phyloP scores from a whole-genome alignment of 768 basidiomycete genomes.

The Auriscalpium orientale region DNA sequence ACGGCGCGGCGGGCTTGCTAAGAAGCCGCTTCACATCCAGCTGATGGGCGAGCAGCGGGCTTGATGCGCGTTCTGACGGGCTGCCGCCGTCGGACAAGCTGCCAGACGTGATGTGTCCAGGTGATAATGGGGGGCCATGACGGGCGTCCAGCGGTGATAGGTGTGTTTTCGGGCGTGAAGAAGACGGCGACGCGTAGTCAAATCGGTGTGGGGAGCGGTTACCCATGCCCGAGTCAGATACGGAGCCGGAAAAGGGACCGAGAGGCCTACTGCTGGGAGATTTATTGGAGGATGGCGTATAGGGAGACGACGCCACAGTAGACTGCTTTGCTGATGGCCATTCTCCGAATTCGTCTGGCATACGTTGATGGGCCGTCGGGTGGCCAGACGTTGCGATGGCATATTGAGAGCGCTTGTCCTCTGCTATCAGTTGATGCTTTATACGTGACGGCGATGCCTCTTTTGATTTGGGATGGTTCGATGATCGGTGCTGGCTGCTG shows the following conservation, averaged over 20 bases:
- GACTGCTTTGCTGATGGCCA: background rate
- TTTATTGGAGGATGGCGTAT: background rate
- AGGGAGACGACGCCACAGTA: background rate
- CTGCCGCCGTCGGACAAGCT: constrained; percentile 9
- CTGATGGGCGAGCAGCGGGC: constrained; percentile 6
- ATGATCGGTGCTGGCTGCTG: no score
- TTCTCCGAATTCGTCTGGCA: background rate
- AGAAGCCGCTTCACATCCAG: constrained; percentile 16
- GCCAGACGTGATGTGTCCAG: constrained; percentile 1
- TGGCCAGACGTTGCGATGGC: background rate
- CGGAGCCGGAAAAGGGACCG: background rate
- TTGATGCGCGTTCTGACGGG: constrained; percentile 5
- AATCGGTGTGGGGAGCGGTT: background rate
- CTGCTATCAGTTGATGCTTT: no score
- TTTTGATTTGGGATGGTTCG: background rate
- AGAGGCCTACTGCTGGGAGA: background rate
- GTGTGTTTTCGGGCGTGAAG: background rate
- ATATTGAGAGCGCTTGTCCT: background rate
- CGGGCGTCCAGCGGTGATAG: constrained; percentile 1
- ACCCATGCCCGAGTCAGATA: constrained; percentile 8
- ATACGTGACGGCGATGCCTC: background rate
- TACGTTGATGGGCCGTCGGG: background rate
- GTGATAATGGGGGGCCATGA: constrained; percentile 9
- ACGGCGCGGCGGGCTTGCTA: constrained; percentile 14
- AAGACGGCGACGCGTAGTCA: background rate